Conservation (phyloP, 139 green algal species). For the Chlamydomonas sphaeroides region DNA sequence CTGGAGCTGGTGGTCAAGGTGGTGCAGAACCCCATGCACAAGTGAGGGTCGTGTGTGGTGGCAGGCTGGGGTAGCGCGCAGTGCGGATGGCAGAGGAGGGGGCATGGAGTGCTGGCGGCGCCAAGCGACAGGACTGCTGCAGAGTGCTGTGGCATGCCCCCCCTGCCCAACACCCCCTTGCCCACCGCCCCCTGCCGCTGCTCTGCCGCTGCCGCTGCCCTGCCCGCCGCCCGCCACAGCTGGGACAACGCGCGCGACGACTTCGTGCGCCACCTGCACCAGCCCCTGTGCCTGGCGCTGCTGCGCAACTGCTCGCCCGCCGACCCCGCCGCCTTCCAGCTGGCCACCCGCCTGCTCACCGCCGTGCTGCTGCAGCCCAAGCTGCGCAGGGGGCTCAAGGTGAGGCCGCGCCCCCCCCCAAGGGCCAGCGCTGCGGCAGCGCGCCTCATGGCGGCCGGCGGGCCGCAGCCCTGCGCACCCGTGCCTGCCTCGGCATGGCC, state of each 20-base stretch:
- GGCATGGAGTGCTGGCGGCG: no score
- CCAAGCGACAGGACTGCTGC: no score
- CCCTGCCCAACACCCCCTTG: no score
- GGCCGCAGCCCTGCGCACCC: no score
- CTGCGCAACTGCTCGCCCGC: constrained; percentile 78
- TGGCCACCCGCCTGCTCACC: constrained; percentile 64
- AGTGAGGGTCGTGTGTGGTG: neutral
- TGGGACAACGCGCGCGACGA: constrained; percentile 75
- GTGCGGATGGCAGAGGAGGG: no score
- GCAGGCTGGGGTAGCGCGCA: neutral
- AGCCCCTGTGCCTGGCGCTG: constrained; percentile 85
- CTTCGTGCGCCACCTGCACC: constrained; percentile 81
- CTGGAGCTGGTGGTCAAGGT: constrained; percentile 93
- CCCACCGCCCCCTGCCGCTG: no score
- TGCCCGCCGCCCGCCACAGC: constrained; percentile 42
- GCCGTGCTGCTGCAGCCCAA: constrained; percentile 59
- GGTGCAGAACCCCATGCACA: constrained; percentile 67
- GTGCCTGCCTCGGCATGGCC: no score
- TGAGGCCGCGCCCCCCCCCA: neutral
- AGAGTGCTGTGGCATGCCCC: no score
- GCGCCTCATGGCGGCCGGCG: no score
- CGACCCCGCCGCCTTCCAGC: constrained; percentile 60
- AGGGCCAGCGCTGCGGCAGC: no score
- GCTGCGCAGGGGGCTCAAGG: constrained; percentile 48
- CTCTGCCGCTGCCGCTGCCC: no score